These are phyloP conservation scores for Allium sativum DNA, from an alignment of 106 monocot genomes.

Conservation along the genomic window DNA sequence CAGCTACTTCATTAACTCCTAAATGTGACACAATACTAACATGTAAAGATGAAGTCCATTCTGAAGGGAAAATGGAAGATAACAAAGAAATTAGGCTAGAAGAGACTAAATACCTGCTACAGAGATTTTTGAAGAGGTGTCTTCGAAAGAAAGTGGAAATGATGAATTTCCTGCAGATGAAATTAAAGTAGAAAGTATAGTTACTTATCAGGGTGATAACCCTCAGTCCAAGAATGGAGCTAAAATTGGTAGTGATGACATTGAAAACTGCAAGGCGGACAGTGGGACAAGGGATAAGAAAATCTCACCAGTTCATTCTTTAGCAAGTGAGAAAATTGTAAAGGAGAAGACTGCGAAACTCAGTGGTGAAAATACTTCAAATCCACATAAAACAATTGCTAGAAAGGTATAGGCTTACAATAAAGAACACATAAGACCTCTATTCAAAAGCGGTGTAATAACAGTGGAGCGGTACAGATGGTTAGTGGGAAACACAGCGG, in stretches of 20 bases:
- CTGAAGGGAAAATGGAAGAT: constrained; percentile 3
- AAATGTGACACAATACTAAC: constrained; percentile 5
- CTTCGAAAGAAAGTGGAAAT: too few relatives aligned
- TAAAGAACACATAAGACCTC: constrained; percentile 86
- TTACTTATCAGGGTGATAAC: too few relatives aligned
- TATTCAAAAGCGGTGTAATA: constrained; percentile 86
- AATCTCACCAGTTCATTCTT: constrained; percentile 21
- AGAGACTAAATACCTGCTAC: neutral
- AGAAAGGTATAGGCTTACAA: constrained; percentile 70
- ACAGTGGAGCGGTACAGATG: constrained; percentile 73
- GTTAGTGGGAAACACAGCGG: constrained; percentile 60
- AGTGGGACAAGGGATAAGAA: constrained; percentile 7
- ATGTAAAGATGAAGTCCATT: neutral
- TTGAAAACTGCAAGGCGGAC: neutral
- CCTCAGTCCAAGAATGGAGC: too few relatives aligned
- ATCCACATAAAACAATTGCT: constrained; percentile 28
- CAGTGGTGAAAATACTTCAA: constrained; percentile 1
- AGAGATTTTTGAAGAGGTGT: too few relatives aligned
- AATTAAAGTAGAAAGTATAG: neutral
- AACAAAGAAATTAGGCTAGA: neutral
- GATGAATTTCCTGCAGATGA: too few relatives aligned
- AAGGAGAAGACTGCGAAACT: constrained; percentile 9
- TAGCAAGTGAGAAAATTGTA: constrained; percentile 12
- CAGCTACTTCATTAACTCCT: constrained; percentile 8
- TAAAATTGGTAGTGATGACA: too few relatives aligned